These are phyloP conservation scores for Pisolithus thermaeus DNA, from an alignment of 1,284 basidiomycete genomes.

Conservation along the genomic window DNA sequence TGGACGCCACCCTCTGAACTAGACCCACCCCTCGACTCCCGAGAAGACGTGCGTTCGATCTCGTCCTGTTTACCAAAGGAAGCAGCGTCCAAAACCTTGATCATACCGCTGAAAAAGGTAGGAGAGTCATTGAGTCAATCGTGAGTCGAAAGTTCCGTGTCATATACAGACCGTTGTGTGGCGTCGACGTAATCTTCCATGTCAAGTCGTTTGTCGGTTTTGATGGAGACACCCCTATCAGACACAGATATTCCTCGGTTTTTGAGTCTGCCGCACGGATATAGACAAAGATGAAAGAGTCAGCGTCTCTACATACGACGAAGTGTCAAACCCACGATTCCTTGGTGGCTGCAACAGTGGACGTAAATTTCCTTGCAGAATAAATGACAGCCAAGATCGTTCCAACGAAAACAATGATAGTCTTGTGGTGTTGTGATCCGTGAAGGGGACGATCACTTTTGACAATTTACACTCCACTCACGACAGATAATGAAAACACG, in stretches of 20 bases:
- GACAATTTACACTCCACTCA: conserved; percentile 14
- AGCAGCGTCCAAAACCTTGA: conserved; percentile 20
- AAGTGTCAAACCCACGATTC: conserved; percentile 33
- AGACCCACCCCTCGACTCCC: not conserved
- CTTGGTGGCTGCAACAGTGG: conserved; percentile 40
- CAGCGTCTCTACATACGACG: not conserved
- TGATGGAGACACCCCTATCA: conserved; percentile 53
- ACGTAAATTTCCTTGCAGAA: conserved; percentile 32
- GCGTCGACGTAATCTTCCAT: conserved; percentile 63
- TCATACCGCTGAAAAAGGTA: conserved; percentile 16
- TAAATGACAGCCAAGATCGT: conserved; percentile 36
- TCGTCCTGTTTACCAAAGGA: conserved; percentile 11
- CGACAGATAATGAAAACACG: conserved; percentile 33
- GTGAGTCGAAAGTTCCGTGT: not conserved
- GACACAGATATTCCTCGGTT: conserved; percentile 51
- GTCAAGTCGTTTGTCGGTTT: conserved; percentile 52
- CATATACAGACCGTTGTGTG: conserved; percentile 56
- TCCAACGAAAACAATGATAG: conserved; percentile 38
- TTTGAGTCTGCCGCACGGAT: conserved; percentile 40
- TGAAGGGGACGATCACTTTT: too few relatives aligned
- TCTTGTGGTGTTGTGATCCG: conserved; percentile 28
- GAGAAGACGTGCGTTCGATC: not conserved
- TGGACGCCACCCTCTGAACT: not conserved
- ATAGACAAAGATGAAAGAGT: not conserved
- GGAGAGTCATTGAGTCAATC: not conserved